Conservation (phyloP, 192 early-diverging fungal genomes). For the Umbelopsis ramanniana region DNA sequence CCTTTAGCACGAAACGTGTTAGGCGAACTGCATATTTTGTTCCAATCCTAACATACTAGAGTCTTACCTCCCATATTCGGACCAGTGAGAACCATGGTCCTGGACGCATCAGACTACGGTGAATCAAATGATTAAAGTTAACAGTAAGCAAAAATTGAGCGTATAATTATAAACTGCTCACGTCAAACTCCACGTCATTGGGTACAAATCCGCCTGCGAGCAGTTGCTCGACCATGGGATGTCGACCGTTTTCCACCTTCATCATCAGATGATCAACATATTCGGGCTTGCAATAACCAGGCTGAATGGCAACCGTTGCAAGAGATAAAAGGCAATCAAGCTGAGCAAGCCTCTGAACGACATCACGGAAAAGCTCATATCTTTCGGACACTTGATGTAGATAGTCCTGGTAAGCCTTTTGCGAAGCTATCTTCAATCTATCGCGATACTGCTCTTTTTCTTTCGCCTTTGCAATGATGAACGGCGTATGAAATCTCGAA, state of each 20-base stretch:
- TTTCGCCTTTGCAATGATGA: conserved; percentile 56
- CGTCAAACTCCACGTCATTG: conserved; percentile 61
- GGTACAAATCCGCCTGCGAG: conserved; percentile 53
- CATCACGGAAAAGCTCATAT: conserved; percentile 61
- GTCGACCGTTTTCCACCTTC: conserved; percentile 63
- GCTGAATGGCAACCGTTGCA: conserved; percentile 54
- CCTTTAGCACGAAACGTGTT: background rate
- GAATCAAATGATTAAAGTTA: background rate
- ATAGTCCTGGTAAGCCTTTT: conserved; percentile 60
- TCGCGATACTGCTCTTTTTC: conserved; percentile 61
- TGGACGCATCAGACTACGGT: conserved; percentile 19
- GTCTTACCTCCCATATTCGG: conserved; percentile 86
- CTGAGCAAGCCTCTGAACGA: conserved; percentile 58
- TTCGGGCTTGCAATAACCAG: conserved; percentile 63
- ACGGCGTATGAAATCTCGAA: conserved; percentile 70
- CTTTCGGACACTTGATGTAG: conserved; percentile 57
- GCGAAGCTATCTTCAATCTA: conserved; percentile 54
- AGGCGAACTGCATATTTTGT: background rate
- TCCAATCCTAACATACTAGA: background rate
- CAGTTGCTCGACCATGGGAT: conserved; percentile 73
- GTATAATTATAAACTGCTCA: background rate
- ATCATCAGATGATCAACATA: conserved; percentile 52
- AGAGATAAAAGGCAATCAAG: conserved; percentile 73
- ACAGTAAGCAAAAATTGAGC: conserved; percentile 22
- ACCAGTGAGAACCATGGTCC: conserved; percentile 57